Conservation (phyloP, 345 rosid genomes). For the Erodium maritimum region DNA sequence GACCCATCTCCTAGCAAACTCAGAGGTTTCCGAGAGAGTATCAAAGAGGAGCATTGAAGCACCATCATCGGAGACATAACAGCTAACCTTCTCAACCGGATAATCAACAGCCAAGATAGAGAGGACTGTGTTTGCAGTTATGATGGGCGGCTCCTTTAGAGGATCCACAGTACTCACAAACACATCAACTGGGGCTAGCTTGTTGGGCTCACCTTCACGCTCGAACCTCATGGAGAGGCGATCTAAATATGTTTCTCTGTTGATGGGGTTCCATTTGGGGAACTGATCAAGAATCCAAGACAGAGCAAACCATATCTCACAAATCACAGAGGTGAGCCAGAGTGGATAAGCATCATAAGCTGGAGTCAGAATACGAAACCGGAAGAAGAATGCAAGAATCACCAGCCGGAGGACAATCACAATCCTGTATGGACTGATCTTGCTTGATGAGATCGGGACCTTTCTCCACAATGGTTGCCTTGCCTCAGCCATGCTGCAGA, state of each 20-base stretch:
- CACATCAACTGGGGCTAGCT: slow-evolving; percentile 69
- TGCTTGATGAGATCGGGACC: slow-evolving; percentile 77
- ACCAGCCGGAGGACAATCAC: slow-evolving; percentile 79
- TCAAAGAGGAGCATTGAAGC: slow-evolving; percentile 94
- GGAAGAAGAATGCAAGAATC: slow-evolving; percentile 69
- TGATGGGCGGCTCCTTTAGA: slow-evolving; percentile 96
- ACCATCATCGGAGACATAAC: slow-evolving; percentile 95
- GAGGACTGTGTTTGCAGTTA: slow-evolving; percentile 87
- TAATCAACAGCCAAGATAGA: slow-evolving; percentile 75
- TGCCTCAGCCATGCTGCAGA: slow-evolving; percentile 80
- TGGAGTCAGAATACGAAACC: slow-evolving; percentile 82
- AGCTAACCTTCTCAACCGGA: slow-evolving; percentile 77
- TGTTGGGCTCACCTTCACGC: slow-evolving; percentile 72
- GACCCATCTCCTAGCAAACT: slow-evolving; percentile 97
- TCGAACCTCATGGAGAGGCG: slow-evolving; percentile 80
- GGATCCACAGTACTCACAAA: slow-evolving; percentile 92
- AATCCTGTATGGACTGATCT: slow-evolving; percentile 86
- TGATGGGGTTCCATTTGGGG: slow-evolving; percentile 91
- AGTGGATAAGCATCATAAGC: slow-evolving; percentile 79
- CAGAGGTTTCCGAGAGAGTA: slow-evolving; percentile 74
- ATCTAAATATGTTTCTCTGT: slow-evolving; percentile 80
- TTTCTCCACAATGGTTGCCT: slow-evolving; percentile 92
- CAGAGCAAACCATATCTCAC: slow-evolving; percentile 89
- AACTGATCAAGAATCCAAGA: slow-evolving; percentile 99
- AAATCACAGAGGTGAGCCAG: slow-evolving; percentile 89